Percentiles rank a stretch among this genome's conserved stretches.
Evolutionary conservation across 352 stramenopile species (phyloP).

Genomic region (Phytophthora tubulina): DNA sequence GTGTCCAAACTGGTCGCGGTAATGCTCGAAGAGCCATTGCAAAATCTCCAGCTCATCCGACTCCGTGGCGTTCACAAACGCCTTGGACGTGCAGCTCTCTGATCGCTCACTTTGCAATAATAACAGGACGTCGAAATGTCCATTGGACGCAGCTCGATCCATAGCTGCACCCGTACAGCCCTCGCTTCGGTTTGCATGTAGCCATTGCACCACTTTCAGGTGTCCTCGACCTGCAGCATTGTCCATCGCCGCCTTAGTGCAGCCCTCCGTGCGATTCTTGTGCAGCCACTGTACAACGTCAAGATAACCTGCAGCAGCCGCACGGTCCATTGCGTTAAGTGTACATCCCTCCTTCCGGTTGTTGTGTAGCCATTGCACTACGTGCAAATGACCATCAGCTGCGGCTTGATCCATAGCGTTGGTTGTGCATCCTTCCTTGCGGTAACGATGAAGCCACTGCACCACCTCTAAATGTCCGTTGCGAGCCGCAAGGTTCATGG

Average conservation of each 20-base stretch:
- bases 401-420: slow-evolving; percentile 47
- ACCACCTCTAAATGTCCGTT: slow-evolving; percentile 44
- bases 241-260: slow-evolving; percentile 41
- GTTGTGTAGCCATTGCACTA: slow-evolving; percentile 45
- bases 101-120: slow-evolving; percentile 43
- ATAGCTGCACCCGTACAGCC: slow-evolving; percentile 46
- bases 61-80: slow-evolving; percentile 50
- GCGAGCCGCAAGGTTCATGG: slow-evolving; percentile 44
- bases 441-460: slow-evolving; percentile 38
- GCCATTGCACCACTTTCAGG: slow-evolving; percentile 41
- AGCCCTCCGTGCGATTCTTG: slow-evolving; percentile 34
- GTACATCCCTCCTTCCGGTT: slow-evolving; percentile 48
- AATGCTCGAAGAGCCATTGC: slow-evolving; percentile 50
- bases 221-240: slow-evolving; percentile 39
- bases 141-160: slow-evolving; percentile 41
- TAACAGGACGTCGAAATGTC: slow-evolving; percentile 53
- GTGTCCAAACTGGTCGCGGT: slow-evolving; percentile 35
- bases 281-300: slow-evolving; percentile 46
- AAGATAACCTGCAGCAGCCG: slow-evolving; percentile 33
- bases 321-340: slow-evolving; percentile 42
- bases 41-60: slow-evolving; percentile 50
- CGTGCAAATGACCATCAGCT: slow-evolving; percentile 36
- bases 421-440: slow-evolving; percentile 37
- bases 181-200: slow-evolving; percentile 40
- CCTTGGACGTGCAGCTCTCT: slow-evolving; percentile 37